These are phyloP conservation scores for Heliosperma pusillum DNA, from an alignment of 148 eudicot species.

Conservation along the genomic window DNA sequence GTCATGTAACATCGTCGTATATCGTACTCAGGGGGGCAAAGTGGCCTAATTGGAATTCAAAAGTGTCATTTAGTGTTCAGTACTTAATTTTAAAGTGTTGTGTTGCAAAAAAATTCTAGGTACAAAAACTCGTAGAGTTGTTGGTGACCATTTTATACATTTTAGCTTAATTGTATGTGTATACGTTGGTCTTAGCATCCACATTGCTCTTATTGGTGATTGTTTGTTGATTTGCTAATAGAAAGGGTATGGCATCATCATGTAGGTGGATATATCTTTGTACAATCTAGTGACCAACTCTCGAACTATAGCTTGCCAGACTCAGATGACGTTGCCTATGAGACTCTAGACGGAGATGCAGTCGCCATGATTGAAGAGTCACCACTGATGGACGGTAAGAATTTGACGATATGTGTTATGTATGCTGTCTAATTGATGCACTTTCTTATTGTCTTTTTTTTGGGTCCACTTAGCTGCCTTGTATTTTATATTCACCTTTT, in stretches of 20 bases:
- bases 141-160: no score
- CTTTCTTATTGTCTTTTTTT: not conserved
- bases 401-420: not conserved
- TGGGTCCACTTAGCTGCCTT: not conserved
- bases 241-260: not conserved
- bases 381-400: slow-evolving; percentile 28
- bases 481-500: not conserved
- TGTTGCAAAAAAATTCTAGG: not conserved
- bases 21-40: no score
- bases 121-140: no score
- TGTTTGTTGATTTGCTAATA: not conserved
- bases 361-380: slow-evolving; percentile 31
- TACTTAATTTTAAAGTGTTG: not conserved
- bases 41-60: no score
- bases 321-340: slow-evolving; percentile 29
- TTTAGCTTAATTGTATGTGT: not conserved
- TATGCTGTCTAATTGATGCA: not conserved
- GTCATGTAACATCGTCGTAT: no score
- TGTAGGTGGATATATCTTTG: slow-evolving; percentile 21
- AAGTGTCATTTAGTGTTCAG: not conserved
- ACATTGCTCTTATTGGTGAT: not conserved
- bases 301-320: slow-evolving; percentile 24
- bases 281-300: slow-evolving; percentile 22
- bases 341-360: slow-evolving; percentile 30
- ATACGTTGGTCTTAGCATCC: not conserved